These are phyloP conservation scores for Hypholoma sublateritium DNA, from an alignment of 768 basidiomycete species.

Conservation along the genomic window DNA sequence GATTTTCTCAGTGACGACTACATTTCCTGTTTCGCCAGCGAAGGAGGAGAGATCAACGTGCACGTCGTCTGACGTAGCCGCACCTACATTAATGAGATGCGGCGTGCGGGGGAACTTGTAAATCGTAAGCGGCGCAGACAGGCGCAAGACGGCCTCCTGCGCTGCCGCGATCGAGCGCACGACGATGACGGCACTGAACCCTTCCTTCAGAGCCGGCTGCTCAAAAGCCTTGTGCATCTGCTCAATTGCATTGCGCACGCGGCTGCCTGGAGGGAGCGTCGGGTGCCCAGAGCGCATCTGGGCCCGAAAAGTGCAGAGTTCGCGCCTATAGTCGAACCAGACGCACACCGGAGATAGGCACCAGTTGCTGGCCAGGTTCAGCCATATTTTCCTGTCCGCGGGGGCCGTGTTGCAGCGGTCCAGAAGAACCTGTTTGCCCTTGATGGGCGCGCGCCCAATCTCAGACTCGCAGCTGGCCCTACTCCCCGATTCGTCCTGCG, in stretches of 20 bases:
- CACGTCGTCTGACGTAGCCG: constrained; percentile 55
- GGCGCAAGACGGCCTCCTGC: constrained; percentile 40
- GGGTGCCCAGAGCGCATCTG: constrained; percentile 60
- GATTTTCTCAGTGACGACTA: constrained; percentile 62
- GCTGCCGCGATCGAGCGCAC: constrained; percentile 53
- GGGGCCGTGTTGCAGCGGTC: constrained; percentile 57
- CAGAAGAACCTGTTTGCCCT: constrained; percentile 42
- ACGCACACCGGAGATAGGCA: constrained; percentile 44
- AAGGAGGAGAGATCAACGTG: constrained; percentile 25
- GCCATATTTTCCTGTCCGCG: constrained; percentile 49
- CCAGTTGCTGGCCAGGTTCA: constrained; percentile 50
- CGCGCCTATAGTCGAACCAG: constrained; percentile 53
- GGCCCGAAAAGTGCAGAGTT: constrained; percentile 52
- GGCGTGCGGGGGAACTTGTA: constrained; percentile 64
- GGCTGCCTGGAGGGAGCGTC: constrained; percentile 52
- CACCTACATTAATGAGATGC: constrained; percentile 59
- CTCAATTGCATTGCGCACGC: constrained; percentile 54
- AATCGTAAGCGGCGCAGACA: constrained; percentile 43
- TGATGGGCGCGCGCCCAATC: constrained; percentile 37
- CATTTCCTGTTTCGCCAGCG: constrained; percentile 22
- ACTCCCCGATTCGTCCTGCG: constrained; percentile 58
- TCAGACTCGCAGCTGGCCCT: constrained; percentile 48
- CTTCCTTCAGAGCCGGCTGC: constrained; percentile 46
- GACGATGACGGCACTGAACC: constrained; percentile 49
- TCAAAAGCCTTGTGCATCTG: constrained; percentile 51